phyloP scores from a whole-genome alignment of 805 yeast genomes.

The Brettanomyces nanus region DNA sequence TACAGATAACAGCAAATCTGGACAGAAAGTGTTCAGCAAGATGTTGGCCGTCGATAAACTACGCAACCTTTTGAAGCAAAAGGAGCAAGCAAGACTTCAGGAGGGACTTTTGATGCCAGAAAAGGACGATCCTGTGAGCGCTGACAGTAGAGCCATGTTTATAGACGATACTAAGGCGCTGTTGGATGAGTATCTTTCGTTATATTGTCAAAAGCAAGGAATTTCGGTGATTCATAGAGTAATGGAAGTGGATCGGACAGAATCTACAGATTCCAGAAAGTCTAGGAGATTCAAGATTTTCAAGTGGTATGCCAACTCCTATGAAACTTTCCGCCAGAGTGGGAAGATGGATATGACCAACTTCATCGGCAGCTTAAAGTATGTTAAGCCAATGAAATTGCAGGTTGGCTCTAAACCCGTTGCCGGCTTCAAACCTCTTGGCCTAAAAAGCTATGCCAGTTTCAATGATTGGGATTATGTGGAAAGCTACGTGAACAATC shows the following conservation, averaged over 20 bases:
- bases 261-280: slow-evolving; percentile 23
- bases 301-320: slow-evolving; percentile 20
- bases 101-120: slow-evolving; percentile 13
- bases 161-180: slow-evolving; percentile 18
- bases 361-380: slow-evolving; percentile 17
- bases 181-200: slow-evolving; percentile 26
- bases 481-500: slow-evolving; percentile 23
- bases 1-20: background rate
- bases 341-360: slow-evolving; percentile 15
- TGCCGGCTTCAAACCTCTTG: slow-evolving; percentile 19
- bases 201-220: slow-evolving; percentile 18
- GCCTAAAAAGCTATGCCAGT: slow-evolving; percentile 19
- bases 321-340: slow-evolving; percentile 13
- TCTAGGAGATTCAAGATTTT: slow-evolving; percentile 23
- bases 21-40: background rate
- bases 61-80: slow-evolving; percentile 15
- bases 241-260: slow-evolving; percentile 15
- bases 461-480: slow-evolving; percentile 20
- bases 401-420: background rate
- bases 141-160: slow-evolving; percentile 13
- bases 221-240: slow-evolving; percentile 22
- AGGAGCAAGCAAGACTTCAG: slow-evolving; percentile 13
- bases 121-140: background rate
- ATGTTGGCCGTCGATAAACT: slow-evolving; percentile 13
- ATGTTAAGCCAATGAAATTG: slow-evolving; percentile 11